These are phyloP conservation scores for Trichosporon inkin DNA, from an alignment of 1,284 basidiomycete species.

Conservation along the genomic window DNA sequence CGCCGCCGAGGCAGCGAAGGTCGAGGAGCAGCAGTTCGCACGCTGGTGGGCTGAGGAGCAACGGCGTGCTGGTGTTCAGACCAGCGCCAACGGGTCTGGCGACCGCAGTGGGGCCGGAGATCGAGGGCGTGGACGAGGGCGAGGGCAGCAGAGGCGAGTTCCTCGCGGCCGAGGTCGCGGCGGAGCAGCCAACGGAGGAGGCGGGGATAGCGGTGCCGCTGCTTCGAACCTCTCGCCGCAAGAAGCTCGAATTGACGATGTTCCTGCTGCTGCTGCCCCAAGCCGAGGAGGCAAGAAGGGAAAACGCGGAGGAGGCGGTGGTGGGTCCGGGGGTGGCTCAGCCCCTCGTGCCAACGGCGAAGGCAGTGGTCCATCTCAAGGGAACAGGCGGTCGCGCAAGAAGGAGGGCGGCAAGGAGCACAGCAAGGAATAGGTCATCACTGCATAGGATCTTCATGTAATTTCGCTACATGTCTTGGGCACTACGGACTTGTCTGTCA, in stretches of 20 bases:
- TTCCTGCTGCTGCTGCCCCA: not conserved
- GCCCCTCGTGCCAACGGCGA: not conserved
- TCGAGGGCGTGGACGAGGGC: constrained; percentile 12
- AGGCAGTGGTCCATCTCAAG: not conserved
- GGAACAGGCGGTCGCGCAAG: not conserved
- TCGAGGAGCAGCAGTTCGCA: constrained; percentile 70
- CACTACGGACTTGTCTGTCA: not conserved
- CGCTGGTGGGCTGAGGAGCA: constrained; percentile 82
- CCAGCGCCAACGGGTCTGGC: not conserved
- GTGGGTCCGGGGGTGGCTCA: not conserved
- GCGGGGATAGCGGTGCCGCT: not conserved
- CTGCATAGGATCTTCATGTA: constrained; percentile 6
- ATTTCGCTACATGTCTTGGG: not conserved
- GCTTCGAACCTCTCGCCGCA: not conserved
- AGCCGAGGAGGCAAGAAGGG: not conserved
- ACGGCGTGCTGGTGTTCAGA: constrained; percentile 51
- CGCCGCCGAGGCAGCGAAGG: constrained; percentile 49
- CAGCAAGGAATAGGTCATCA: not conserved
- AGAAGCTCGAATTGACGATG: not conserved
- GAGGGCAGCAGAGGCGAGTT: constrained; percentile 15
- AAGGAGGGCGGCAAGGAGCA: not conserved
- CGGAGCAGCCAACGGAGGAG: constrained; percentile 5
- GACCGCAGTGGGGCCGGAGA: not conserved
- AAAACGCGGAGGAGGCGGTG: not conserved
- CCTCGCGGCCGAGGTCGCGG: constrained; percentile 16